Conservation (phyloP, 73 alveolate species). For the Paramecium caudatum region DNA sequence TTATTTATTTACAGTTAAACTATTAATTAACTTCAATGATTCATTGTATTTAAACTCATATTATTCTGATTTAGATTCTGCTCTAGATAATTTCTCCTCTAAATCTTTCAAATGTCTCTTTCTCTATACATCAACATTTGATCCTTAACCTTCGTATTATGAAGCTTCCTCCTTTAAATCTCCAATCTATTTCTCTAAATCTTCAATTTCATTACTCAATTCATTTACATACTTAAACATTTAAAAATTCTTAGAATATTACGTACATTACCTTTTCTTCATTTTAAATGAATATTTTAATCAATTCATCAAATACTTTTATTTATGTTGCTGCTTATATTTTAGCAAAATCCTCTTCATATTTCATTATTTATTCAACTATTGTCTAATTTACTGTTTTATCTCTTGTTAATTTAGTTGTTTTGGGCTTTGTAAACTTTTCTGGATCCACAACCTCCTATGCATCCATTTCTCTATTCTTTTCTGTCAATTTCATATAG, state of each 20-base stretch:
- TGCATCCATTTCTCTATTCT: constrained; percentile 65
- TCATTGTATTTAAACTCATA: constrained; percentile 86
- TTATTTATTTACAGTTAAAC: not conserved
- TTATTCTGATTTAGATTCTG: constrained; percentile 87
- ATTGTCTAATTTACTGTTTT: constrained; percentile 62
- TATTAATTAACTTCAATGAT: constrained; percentile 63
- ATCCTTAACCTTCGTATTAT: not conserved
- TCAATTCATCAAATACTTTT: constrained; percentile 86
- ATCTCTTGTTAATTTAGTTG: constrained; percentile 79
- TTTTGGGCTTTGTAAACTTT: constrained; percentile 73
- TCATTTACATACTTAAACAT: constrained; percentile 88
- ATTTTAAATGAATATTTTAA: constrained; percentile 85
- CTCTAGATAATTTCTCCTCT: constrained; percentile 79
- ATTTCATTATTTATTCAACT: constrained; percentile 84
- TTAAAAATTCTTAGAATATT: constrained; percentile 71
- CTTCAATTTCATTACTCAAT: constrained; percentile 89
- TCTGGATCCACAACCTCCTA: constrained; percentile 47
- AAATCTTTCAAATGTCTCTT: constrained; percentile 77
- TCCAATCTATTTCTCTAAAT: constrained; percentile 86
- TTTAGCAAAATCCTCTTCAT: constrained; percentile 94
- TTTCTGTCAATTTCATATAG: constrained; percentile 74
- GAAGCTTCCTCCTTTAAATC: constrained; percentile 76
- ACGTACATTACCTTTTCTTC: constrained; percentile 81
- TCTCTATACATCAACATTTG: constrained; percentile 74
- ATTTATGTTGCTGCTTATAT: constrained; percentile 94